phyloP scores from a whole-genome alignment of 2,329 filamentous ascomycete genomes.

The Colletotrichum filicis region DNA sequence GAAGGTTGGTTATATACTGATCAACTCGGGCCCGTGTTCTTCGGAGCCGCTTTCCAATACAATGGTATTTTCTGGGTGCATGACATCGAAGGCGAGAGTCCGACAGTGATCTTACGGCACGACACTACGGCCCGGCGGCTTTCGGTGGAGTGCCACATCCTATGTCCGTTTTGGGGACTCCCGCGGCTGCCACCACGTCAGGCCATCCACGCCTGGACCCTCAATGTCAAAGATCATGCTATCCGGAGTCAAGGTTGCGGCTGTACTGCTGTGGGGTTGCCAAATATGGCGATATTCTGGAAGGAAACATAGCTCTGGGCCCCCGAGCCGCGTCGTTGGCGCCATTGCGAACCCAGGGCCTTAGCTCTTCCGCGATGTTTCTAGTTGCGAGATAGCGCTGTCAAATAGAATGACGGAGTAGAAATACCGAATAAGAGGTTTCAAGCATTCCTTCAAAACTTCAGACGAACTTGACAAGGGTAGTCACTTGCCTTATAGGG shows the following conservation, averaged over 20 bases:
- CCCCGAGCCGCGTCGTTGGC: background rate
- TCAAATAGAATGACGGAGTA: background rate
- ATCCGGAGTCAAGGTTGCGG: background rate
- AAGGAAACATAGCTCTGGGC: background rate
- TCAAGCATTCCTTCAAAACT: background rate
- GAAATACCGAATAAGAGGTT: conserved; percentile 6
- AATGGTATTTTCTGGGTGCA: background rate
- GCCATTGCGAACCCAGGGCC: background rate
- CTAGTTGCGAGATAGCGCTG: background rate
- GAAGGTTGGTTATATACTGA: background rate
- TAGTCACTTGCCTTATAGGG: background rate
- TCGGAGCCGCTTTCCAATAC: background rate
- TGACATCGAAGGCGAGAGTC: background rate
- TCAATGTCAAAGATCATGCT: background rate
- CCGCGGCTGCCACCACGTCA: background rate
- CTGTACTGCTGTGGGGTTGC: background rate
- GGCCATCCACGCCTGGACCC: background rate
- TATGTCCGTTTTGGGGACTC: background rate
- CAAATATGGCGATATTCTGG: background rate
- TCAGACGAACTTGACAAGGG: conserved; percentile 16
- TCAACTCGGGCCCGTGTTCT: background rate
- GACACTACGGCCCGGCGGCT: background rate
- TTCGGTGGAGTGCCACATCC: background rate
- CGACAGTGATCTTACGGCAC: background rate
- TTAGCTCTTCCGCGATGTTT: conserved; percentile 11